These are phyloP conservation scores for Cicer yamashitae DNA, from an alignment of 306 rosid genomes.

Conservation along the genomic window DNA sequence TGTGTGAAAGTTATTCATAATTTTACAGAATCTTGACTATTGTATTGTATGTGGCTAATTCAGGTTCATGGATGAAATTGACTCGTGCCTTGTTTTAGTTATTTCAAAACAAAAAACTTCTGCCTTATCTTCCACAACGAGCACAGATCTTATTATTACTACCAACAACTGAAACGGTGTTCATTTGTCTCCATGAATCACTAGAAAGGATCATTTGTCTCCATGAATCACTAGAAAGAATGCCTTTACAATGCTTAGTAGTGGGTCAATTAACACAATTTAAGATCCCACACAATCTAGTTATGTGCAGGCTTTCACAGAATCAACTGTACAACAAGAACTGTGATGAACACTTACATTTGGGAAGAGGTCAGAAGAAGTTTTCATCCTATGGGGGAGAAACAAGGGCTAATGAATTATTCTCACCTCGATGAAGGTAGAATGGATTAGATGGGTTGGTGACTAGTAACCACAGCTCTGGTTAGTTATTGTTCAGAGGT, in stretches of 20 bases:
- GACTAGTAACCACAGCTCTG: neutral
- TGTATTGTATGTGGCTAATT: no score
- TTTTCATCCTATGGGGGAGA: neutral
- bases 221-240: neutral
- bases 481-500: neutral
- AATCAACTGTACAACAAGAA: neutral
- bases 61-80: no score
- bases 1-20: no score
- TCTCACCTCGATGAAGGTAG: neutral
- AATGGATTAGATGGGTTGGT: neutral
- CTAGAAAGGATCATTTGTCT: neutral
- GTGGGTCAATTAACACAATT: neutral
- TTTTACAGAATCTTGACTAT: no score
- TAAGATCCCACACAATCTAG: neutral
- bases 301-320: neutral
- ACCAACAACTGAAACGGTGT: no score
- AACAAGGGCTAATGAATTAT: neutral
- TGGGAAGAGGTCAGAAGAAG: neutral
- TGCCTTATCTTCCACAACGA: no score
- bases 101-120: no score
- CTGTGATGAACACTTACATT: neutral
- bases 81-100: no score
- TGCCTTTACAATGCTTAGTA: neutral
- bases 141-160: no score
- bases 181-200: no score